Base-by-base conservation (phyloP, 805 yeast species). In the Wickerhamiella hasegawae region DNA sequence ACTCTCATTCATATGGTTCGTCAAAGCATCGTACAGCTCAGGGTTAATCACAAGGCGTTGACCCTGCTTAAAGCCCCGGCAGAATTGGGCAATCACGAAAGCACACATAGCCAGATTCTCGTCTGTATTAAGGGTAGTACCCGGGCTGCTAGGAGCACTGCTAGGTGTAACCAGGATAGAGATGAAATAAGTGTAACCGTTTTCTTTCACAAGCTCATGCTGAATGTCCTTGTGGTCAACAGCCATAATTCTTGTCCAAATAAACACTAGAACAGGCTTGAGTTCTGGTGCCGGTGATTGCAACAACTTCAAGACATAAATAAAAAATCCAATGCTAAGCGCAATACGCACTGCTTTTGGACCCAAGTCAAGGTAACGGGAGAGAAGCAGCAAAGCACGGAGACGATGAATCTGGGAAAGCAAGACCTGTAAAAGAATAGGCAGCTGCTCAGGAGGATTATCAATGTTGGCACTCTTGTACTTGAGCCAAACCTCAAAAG, bases 171-270 rank as follows among this genome's bases (percentile, higher is more conserved):
- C 74, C 31, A 90, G 59, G 50, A 87, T 82, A 40, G 76, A 72
- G 30, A 83, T 71, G 53, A 90, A 90, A 54, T 90, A 87, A 47
- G 75, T 73, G 55, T 74, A 85, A 0, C 95, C 94, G 49, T 77
- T 78, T 50, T 87, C 97, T 47, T 85, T 85, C 43, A 90, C 70
- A 21, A 90, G 66, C 50, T 90, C 98, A 42, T 77, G 84, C 54
- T 90, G 98, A 3, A 94, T 82, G 48, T 79, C 77, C 44, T 72
- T 69, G 53, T 79, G 77, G 55, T 87, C 97, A 18, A 90, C 92
- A 3, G 96, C 85, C 90, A 90, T 83, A 17, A 90, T 83, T 45
- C 97, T 66, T 1, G 97, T 94, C 98, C 98, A 90, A 36, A 90
- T 90, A 49, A 87, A 90, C 1, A 90, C 90, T 38, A 90, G 59